These are phyloP conservation scores for Podospora pseudopauciseta DNA, from an alignment of 495 filamentous ascomycete genomes.

Conservation along the genomic window DNA sequence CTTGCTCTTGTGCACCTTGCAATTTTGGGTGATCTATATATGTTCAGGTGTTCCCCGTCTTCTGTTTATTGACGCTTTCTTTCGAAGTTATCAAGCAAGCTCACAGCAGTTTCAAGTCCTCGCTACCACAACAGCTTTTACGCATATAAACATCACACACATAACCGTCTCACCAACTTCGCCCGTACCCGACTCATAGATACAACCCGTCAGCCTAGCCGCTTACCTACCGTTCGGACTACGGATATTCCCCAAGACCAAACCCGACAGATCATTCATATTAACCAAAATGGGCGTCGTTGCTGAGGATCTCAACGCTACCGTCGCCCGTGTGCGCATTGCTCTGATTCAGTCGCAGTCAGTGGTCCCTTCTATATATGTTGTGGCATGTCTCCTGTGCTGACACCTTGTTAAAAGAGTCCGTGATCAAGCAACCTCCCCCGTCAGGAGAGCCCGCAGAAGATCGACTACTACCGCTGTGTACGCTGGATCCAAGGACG, in stretches of 20 bases:
- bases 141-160: not conserved
- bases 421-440: constrained; percentile 21
- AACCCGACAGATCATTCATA: not conserved
- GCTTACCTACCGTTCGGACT: constrained; percentile 9
- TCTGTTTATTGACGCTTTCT: not conserved
- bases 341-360: constrained; percentile 35
- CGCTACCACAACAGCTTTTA: not conserved
- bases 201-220: not conserved
- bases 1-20: not conserved
- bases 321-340: constrained; percentile 33
- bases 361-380: constrained; percentile 15
- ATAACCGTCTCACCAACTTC: not conserved
- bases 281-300: constrained; percentile 15
- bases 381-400: not conserved
- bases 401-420: constrained; percentile 18
- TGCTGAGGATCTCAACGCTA: constrained; percentile 27
- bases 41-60: not conserved
- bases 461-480: constrained; percentile 25
- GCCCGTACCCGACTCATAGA: not conserved
- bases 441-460: constrained; percentile 24
- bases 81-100: not conserved
- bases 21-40: not conserved
- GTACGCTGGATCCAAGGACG: constrained; percentile 28
- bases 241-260: constrained; percentile 32
- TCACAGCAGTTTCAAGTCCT: not conserved